Conservation (phyloP, 2,329 filamentous ascomycete genomes). For the Erysiphe pulchra region DNA sequence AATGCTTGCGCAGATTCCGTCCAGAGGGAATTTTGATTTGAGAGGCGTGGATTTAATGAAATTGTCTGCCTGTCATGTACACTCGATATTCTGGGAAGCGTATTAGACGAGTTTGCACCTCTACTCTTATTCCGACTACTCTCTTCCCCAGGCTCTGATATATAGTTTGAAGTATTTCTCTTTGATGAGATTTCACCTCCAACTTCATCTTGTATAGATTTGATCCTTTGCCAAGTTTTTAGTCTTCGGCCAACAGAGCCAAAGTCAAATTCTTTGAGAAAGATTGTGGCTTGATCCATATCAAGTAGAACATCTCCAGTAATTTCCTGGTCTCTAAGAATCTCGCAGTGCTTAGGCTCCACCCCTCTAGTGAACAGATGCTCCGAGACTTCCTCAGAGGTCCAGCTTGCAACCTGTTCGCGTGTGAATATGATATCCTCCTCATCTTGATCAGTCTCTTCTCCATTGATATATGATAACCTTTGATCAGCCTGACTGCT, state of each 20-base stretch:
- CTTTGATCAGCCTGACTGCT: constrained; percentile 54
- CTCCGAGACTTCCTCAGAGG: constrained; percentile 58
- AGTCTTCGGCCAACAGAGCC: constrained; percentile 71
- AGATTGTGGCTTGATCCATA: constrained; percentile 87
- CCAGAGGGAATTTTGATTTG: constrained; percentile 10
- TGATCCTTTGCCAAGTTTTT: constrained; percentile 94
- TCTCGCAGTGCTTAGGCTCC: constrained; percentile 72
- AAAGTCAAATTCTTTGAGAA: constrained; percentile 85
- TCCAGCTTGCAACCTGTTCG: constrained; percentile 58
- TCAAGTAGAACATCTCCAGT: constrained; percentile 75
- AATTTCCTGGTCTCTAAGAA: constrained; percentile 91
- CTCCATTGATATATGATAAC: constrained; percentile 74
- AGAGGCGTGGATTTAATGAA: constrained; percentile 8
- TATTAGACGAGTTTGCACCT: constrained; percentile 8
- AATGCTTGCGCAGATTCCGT: constrained; percentile 18
- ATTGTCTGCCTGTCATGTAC: constrained; percentile 9
- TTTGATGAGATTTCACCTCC: constrained; percentile 24
- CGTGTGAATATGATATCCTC: constrained; percentile 44
- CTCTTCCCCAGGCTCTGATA: constrained; percentile 31
- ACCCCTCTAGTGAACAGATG: constrained; percentile 69
- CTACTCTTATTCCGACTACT: constrained; percentile 20
- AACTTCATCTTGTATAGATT: constrained; percentile 69
- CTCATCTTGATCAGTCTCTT: constrained; percentile 91
- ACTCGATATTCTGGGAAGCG: constrained; percentile 11
- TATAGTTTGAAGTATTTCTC: constrained; percentile 29